phyloP scores from a whole-genome alignment of 2,329 filamentous ascomycete genomes.

The Salinomyces thailandicus region DNA sequence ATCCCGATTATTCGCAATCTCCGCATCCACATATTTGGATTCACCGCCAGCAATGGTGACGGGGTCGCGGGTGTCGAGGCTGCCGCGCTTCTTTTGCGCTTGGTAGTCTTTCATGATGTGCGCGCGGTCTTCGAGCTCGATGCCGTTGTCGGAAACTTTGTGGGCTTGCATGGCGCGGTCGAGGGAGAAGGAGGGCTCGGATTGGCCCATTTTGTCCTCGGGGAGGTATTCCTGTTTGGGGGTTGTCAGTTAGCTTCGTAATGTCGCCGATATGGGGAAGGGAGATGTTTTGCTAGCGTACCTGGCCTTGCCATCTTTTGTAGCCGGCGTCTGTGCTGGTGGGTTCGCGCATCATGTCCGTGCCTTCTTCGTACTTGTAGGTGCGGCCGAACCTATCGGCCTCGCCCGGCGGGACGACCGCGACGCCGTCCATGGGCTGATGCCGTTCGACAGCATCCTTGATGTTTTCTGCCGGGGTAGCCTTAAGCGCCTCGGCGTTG shows the following conservation, averaged over 20 bases:
- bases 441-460: slow-evolving; percentile 62
- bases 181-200: slow-evolving; percentile 62
- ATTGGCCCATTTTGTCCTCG: slow-evolving; percentile 72
- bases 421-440: slow-evolving; percentile 70
- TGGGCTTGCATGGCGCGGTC: slow-evolving; percentile 57
- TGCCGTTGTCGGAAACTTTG: slow-evolving; percentile 34
- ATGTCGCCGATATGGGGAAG: background rate
- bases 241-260: slow-evolving; percentile 2
- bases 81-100: slow-evolving; percentile 19
- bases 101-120: slow-evolving; percentile 29
- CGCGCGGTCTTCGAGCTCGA: slow-evolving; percentile 34
- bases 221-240: slow-evolving; percentile 50
- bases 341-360: slow-evolving; percentile 68
- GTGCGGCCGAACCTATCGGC: slow-evolving; percentile 56
- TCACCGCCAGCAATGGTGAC: slow-evolving; percentile 25
- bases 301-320: slow-evolving; percentile 61
- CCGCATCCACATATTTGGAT: slow-evolving; percentile 22
- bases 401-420: slow-evolving; percentile 62
- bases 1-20: slow-evolving; percentile 10
- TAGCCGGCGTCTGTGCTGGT: slow-evolving; percentile 63
- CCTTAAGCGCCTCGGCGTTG: slow-evolving; percentile 66
- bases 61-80: slow-evolving; percentile 21
- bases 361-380: slow-evolving; percentile 76
- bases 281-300: slow-evolving; percentile 42
- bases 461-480: slow-evolving; percentile 70